Conservation (phyloP, 2,329 filamentous ascomycete species). For the Ophiostoma triangulosporum region DNA sequence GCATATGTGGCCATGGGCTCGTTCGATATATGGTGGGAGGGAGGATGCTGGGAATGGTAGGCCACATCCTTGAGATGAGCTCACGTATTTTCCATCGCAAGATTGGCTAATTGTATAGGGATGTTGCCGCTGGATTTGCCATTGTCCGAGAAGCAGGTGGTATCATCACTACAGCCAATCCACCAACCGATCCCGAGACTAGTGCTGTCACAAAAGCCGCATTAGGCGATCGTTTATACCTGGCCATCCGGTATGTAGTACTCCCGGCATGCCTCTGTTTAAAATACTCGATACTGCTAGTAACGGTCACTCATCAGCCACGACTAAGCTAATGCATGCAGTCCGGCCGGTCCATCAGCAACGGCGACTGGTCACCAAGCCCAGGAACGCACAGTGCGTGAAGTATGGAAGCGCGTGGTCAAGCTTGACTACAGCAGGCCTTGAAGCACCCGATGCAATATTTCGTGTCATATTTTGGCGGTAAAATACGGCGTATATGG, state of each 20-base stretch:
- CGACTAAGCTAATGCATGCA: not conserved
- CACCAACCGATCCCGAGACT: conserved; percentile 23
- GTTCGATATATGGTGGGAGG: conserved; percentile 75
- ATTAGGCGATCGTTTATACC: not conserved
- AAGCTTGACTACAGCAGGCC: conserved; percentile 43
- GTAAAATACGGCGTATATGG: no score
- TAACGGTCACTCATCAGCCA: no score
- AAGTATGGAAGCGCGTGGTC: conserved; percentile 58
- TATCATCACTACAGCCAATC: conserved; percentile 60
- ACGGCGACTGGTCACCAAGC: conserved; percentile 50
- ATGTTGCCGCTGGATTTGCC: conserved; percentile 62
- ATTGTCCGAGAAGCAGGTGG: conserved; percentile 63
- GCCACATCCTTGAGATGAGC: not conserved
- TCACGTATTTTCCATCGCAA: not conserved
- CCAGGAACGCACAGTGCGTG: conserved; percentile 57
- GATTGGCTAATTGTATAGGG: conserved; percentile 18
- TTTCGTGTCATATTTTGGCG: not conserved
- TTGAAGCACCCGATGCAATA: not conserved
- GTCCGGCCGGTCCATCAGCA: conserved; percentile 45
- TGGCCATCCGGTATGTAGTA: not conserved
- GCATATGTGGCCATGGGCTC: conserved; percentile 63
- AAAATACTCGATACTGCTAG: not conserved
- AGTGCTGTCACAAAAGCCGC: not conserved
- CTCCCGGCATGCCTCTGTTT: not conserved
- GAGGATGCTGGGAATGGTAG: conserved; percentile 65